Evolutionary conservation across 169 alveolate species (phyloP).

Genomic region (Eimeria praecox): DNA sequence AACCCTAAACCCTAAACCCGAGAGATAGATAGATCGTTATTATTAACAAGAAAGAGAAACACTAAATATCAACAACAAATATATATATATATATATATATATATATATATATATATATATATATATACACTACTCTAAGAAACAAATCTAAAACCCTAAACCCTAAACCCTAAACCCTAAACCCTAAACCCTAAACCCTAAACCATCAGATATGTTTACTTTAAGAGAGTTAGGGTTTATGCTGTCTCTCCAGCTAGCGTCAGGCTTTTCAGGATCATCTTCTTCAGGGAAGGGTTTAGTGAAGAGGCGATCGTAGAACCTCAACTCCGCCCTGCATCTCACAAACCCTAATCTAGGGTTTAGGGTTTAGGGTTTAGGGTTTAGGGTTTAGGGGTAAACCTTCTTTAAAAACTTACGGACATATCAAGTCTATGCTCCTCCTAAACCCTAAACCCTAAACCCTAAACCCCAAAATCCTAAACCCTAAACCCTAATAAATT

Average conservation of each 20-base stretch:
- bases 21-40: no score
- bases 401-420: no score
- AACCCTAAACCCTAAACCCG: background rate
- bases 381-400: no score
- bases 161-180: constrained; percentile 3
- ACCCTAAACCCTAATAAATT: no score
- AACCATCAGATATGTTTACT: constrained; percentile 9
- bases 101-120: no score
- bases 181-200: background rate
- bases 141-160: background rate
- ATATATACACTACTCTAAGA: no score
- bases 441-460: background rate
- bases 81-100: no score
- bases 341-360: background rate
- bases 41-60: no score
- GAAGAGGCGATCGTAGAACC: constrained; percentile 91
- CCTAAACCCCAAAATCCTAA: background rate
- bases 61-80: no score
- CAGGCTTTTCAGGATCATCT: constrained; percentile 83
- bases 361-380: background rate
- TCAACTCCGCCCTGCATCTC: constrained; percentile 85
- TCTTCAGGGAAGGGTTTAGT: constrained; percentile 91
- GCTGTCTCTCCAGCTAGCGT: constrained; percentile 88
- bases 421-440: no score
- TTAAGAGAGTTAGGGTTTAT: constrained; percentile 89